These are phyloP conservation scores for Elsinoe perseae DNA, from an alignment of 2,329 filamentous ascomycete species.

Conservation along the genomic window DNA sequence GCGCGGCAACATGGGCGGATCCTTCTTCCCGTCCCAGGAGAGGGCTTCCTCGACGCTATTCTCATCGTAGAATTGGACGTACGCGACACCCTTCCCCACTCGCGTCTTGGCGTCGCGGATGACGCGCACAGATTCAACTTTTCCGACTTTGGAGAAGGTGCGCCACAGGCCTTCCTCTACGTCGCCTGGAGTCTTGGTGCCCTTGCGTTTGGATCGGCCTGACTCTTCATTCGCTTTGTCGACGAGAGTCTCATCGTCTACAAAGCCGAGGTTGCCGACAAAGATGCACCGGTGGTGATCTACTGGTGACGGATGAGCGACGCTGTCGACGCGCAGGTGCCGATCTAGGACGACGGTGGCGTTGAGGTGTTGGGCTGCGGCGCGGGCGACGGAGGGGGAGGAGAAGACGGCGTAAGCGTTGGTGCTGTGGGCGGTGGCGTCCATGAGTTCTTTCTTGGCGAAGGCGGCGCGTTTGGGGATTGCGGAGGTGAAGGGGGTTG, in stretches of 20 bases:
- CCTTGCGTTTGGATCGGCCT: slow-evolving; percentile 55
- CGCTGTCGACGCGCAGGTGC: slow-evolving; percentile 82
- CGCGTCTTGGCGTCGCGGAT: slow-evolving; percentile 82
- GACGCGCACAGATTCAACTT: slow-evolving; percentile 87
- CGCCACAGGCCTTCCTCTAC: slow-evolving; percentile 89
- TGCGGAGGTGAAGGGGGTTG: slow-evolving; percentile 71
- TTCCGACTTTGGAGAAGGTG: slow-evolving; percentile 67
- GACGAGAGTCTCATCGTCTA: slow-evolving; percentile 76
- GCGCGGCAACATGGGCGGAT: slow-evolving; percentile 86
- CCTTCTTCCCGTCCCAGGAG: slow-evolving; percentile 81
- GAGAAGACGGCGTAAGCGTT: slow-evolving; percentile 93
- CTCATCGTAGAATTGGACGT: slow-evolving; percentile 88
- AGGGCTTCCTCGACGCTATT: slow-evolving; percentile 89
- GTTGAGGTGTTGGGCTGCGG: slow-evolving; percentile 70
- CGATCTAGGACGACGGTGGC: slow-evolving; percentile 75
- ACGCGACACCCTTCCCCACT: slow-evolving; percentile 94
- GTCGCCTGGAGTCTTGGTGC: slow-evolving; percentile 66
- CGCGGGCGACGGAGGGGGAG: slow-evolving; percentile 63
- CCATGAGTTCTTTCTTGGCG: slow-evolving; percentile 84
- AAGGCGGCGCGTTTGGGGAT: slow-evolving; percentile 92
- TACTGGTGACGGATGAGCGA: slow-evolving; percentile 74
- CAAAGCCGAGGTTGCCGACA: slow-evolving; percentile 91
- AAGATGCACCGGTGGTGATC: slow-evolving; percentile 91
- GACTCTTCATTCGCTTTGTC: slow-evolving; percentile 54
- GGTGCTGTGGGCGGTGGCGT: slow-evolving; percentile 81